Percentiles rank a stretch among this genome's conserved stretches.
phyloP scores from a whole-genome alignment of 2,329 filamentous ascomycete species.

The Aspergillus cejpii region DNA sequence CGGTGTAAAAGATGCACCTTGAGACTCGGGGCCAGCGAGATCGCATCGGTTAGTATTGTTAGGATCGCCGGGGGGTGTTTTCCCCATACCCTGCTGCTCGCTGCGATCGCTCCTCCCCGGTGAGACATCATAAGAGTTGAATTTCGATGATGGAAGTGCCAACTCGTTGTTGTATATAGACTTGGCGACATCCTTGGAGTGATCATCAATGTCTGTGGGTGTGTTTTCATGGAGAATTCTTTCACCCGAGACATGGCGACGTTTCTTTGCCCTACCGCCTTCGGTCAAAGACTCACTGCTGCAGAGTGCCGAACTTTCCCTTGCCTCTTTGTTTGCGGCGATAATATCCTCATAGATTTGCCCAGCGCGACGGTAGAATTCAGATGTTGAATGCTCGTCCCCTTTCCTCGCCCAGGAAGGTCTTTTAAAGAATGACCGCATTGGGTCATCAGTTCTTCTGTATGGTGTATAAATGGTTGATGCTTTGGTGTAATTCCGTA shows the following conservation, averaged over 20 bases:
- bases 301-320: conserved; percentile 20
- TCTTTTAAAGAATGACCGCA: conserved; percentile 51
- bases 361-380: conserved; percentile 46
- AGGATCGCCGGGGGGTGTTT: no score
- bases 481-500: background rate
- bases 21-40: no score
- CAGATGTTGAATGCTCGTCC: conserved; percentile 30
- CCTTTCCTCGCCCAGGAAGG: conserved; percentile 44
- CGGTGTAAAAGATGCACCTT: no score
- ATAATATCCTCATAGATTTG: conserved; percentile 44
- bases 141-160: background rate
- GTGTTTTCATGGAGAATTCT: background rate
- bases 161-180: background rate
- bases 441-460: conserved; percentile 6
- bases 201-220: background rate
- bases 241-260: conserved; percentile 22
- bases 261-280: conserved; percentile 15
- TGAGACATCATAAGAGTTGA: background rate
- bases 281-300: conserved; percentile 4
- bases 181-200: no score
- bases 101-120: background rate
- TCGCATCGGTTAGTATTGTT: no score
- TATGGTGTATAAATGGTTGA: background rate
- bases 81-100: background rate
- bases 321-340: conserved; percentile 35